Percentiles rank a stretch among this genome's conserved stretches.
phyloP scores from a whole-genome alignment of 306 rosid species.

The Fragaria vesca region DNA sequence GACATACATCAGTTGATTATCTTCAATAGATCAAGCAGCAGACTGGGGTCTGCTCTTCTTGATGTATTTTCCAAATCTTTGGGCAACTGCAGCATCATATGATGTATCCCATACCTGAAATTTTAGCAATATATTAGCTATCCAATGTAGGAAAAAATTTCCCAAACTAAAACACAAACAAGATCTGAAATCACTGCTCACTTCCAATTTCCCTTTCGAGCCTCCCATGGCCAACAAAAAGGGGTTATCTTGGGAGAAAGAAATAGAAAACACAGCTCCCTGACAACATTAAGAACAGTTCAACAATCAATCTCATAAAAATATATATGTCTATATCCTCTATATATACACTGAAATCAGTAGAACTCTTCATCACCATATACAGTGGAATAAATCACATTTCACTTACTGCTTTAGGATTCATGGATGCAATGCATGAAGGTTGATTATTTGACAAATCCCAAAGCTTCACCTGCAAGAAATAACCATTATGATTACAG shows the following conservation, averaged over 20 bases:
- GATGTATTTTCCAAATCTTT: conserved; percentile 41
- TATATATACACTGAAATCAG: neutral
- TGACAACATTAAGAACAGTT: conserved; percentile 30
- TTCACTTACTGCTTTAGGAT: conserved; percentile 59
- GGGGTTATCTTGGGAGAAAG: conserved; percentile 78
- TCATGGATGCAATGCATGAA: conserved; percentile 58
- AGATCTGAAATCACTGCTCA: conserved; percentile 34
- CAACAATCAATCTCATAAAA: conserved; percentile 18
- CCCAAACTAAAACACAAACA: conserved; percentile 4
- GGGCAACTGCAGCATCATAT: conserved; percentile 49
- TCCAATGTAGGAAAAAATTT: neutral
- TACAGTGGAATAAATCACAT: neutral
- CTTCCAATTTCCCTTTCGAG: conserved; percentile 70
- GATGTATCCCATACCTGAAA: conserved; percentile 72
- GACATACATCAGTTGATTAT: neutral
- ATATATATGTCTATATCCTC: too few species aligned
- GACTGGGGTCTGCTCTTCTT: conserved; percentile 36
- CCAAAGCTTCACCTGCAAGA: conserved; percentile 84
- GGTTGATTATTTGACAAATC: conserved; percentile 91
- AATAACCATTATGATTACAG: conserved; percentile 5
- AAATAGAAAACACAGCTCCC: conserved; percentile 80
- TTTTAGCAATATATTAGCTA: conserved; percentile 9
- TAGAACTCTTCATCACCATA: neutral
- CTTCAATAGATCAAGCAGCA: conserved; percentile 24
- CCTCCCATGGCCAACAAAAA: conserved; percentile 91